phyloP scores from a whole-genome alignment of 2,329 filamentous ascomycete species.

The Penicillium palitans region DNA sequence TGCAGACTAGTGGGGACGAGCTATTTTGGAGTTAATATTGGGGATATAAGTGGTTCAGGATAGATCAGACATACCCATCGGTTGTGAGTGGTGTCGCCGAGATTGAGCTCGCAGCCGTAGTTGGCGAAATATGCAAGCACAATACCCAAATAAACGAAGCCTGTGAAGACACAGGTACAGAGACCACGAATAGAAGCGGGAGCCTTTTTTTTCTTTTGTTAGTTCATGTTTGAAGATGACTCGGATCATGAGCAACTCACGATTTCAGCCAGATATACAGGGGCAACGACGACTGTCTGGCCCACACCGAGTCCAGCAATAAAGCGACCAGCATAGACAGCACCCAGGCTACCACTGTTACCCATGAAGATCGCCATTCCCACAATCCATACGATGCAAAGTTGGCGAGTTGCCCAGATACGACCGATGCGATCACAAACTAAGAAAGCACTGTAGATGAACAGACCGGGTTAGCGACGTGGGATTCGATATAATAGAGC shows the following conservation, averaged over 20 bases:
- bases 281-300: conserved; percentile 51
- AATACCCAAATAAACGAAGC: conserved; percentile 67
- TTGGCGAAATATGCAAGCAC: conserved; percentile 77
- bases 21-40: conserved; percentile 21
- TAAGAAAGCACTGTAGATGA: conserved; percentile 46
- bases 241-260: conserved; percentile 27
- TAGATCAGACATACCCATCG: conserved; percentile 52
- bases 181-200: conserved; percentile 69
- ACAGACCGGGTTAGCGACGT: background rate
- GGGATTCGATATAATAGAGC: too few species aligned
- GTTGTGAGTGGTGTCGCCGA: conserved; percentile 44
- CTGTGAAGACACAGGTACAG: conserved; percentile 70
- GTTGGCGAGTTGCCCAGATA: conserved; percentile 43
- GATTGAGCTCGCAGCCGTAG: conserved; percentile 60
- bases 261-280: conserved; percentile 72
- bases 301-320: conserved; percentile 47
- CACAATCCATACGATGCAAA: conserved; percentile 46
- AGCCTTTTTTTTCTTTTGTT: conserved; percentile 34
- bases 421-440: conserved; percentile 51
- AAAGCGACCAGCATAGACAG: conserved; percentile 47
- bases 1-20: conserved; percentile 70
- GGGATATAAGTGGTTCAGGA: background rate
- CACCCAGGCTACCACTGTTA: conserved; percentile 38
- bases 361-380: conserved; percentile 49
- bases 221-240: background rate